These are phyloP conservation scores for Ascocoryne sarcoides DNA, from an alignment of 2,329 filamentous ascomycete genomes.

Conservation along the genomic window DNA sequence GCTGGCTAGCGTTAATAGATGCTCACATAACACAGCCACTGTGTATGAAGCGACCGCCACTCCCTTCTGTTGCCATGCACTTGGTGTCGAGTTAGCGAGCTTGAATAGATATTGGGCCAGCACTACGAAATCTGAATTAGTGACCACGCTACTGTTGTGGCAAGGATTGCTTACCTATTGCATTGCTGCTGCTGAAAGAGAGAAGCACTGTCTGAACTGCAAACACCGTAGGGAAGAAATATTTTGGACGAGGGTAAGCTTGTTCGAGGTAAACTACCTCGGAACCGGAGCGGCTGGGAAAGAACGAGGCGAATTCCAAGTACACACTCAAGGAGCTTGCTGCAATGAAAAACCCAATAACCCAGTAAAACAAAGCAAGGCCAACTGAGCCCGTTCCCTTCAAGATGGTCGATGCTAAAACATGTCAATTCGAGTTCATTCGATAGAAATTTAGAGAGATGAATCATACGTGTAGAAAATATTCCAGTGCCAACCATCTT, in stretches of 20 bases:
- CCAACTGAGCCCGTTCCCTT: constrained; percentile 52
- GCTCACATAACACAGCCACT: constrained; percentile 38
- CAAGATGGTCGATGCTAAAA: constrained; percentile 45
- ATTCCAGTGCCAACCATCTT: constrained; percentile 56
- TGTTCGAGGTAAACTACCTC: constrained; percentile 63
- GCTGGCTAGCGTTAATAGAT: not conserved
- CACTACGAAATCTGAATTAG: constrained; percentile 29
- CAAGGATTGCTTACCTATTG: constrained; percentile 36
- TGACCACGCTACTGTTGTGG: no score
- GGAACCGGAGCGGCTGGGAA: constrained; percentile 55
- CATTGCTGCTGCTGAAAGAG: constrained; percentile 58
- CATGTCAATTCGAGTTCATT: no score
- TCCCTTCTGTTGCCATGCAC: constrained; percentile 57
- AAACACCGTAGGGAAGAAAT: constrained; percentile 55
- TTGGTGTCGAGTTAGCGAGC: constrained; percentile 40
- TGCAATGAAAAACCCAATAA: constrained; percentile 51
- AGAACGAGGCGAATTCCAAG: constrained; percentile 55
- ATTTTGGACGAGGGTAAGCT: constrained; percentile 53
- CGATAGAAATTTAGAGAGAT: no score
- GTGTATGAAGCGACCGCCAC: constrained; percentile 45
- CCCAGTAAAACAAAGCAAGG: constrained; percentile 54
- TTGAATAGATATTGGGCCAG: constrained; percentile 54
- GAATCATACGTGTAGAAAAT: constrained; percentile 57
- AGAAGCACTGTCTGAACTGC: constrained; percentile 54
- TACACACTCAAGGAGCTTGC: constrained; percentile 36